Base-by-base conservation (phyloP, 1,284 basidiomycete genomes). In the Melampsora americana region DNA sequence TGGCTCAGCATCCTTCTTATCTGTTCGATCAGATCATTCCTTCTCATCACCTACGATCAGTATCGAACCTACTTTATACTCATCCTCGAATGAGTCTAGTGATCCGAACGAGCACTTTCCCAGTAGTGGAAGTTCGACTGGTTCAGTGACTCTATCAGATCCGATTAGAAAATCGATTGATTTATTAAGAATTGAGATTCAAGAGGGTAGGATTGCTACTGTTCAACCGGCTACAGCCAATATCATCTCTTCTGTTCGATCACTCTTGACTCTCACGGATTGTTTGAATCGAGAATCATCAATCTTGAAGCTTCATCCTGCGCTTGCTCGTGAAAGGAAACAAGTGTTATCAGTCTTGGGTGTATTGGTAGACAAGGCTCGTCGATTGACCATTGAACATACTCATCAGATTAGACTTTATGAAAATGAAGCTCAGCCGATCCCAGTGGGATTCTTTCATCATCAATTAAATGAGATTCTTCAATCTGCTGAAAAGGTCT, bases 171-270 rank as follows among this genome's bases (percentile, higher is more conserved):
- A 26, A 20, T 59, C 64, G 53, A 66, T 68, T 32, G 28, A 26
- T n/a, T 46, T 12, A 11, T 26, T 66, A 20, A 23, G 46, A 46
- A n/a, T 20, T 39, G 66, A 67, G 59, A 18, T 62, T 9, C 62
- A 48, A 18, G 18, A 61, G 18, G 3, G 30, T n/a, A 14, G 59
- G 5, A 64, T 65, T 53, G 35, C 42, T 0, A 48, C 2, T 32
- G 46, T 66, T 32, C 70, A 62, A 68, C 44, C 72, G 1, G 56
- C 72, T 18, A 67, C 72, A 18, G 56, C 66, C 9, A 48, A 66
- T 30, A 91, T 98, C 79, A 95, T 99, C 80, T 94, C 93, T 3
- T 92, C 92, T 72, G 93, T 99, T 50, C 90, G 95, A n/a, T 88
- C 90, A 30, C 89, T 95, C 20, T 87, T 99, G 56, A 88, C 89